phyloP scores from a whole-genome alignment of 345 rosid species.

The Erucastrum elatum region DNA sequence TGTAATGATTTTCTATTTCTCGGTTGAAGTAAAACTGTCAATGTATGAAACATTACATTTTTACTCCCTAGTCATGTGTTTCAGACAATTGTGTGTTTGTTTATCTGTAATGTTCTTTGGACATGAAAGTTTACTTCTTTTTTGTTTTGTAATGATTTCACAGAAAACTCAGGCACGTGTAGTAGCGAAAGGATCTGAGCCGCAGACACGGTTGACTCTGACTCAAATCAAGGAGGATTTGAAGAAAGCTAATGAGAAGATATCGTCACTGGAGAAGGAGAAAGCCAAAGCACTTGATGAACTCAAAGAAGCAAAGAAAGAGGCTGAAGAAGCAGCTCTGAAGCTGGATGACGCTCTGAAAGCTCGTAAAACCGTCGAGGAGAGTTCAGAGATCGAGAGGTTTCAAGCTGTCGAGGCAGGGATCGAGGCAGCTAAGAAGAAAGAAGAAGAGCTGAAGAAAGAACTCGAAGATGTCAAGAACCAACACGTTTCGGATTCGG shows the following conservation, averaged over 20 bases:
- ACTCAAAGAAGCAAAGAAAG: slow-evolving; percentile 68
- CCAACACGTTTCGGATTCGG: slow-evolving; percentile 81
- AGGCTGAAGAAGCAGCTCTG: slow-evolving; percentile 64
- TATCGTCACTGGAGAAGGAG: slow-evolving; percentile 70
- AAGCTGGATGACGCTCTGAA: slow-evolving; percentile 82
- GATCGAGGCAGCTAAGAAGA: slow-evolving; percentile 75
- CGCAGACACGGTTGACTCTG: slow-evolving; percentile 66
- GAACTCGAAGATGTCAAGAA: slow-evolving; percentile 74
- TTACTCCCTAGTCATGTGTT: no score
- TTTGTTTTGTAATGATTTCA: slow-evolving; percentile 23
- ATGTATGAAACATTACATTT: no score
- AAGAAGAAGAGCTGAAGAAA: slow-evolving; percentile 79
- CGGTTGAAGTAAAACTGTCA: no score
- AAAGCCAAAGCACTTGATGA: slow-evolving; percentile 69
- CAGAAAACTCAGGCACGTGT: slow-evolving; percentile 61
- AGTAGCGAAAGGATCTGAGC: slow-evolving; percentile 58
- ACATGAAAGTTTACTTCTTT: no score
- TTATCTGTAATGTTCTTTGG: no score
- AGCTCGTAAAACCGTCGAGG: slow-evolving; percentile 86
- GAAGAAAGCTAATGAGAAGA: slow-evolving; percentile 80
- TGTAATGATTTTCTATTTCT: no score
- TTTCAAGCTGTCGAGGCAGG: slow-evolving; percentile 90
- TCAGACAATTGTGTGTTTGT: no score
- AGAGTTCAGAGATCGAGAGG: slow-evolving; percentile 83
- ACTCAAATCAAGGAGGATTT: slow-evolving; percentile 75